These are phyloP conservation scores for Lepidium didymum DNA, from an alignment of 345 rosid species.

Conservation along the genomic window DNA sequence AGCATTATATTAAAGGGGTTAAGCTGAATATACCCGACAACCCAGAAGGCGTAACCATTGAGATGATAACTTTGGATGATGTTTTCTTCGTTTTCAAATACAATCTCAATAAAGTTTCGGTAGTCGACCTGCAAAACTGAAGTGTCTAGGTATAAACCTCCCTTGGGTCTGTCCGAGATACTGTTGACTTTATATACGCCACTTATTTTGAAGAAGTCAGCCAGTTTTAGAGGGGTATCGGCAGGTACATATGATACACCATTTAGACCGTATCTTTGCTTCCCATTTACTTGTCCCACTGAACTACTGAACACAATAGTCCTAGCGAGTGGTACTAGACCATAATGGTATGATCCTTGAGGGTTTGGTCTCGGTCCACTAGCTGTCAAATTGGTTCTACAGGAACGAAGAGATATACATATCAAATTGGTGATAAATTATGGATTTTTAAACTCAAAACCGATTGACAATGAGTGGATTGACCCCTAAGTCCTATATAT, in stretches of 20 bases:
- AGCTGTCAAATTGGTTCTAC: constrained; percentile 84
- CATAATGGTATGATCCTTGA: constrained; percentile 98
- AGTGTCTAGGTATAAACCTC: constrained; percentile 64
- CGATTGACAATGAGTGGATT: too few relatives aligned
- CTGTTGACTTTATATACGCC: constrained; percentile 71
- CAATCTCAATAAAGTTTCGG: constrained; percentile 57
- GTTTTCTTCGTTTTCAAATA: constrained; percentile 74
- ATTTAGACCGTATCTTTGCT: constrained; percentile 78
- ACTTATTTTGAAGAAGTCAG: constrained; percentile 70
- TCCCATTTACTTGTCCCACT: constrained; percentile 59
- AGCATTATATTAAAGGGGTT: not conserved
- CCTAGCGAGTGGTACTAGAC: constrained; percentile 58
- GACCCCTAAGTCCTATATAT: too few relatives aligned
- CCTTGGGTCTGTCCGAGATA: constrained; percentile 56
- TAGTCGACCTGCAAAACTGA: constrained; percentile 74
- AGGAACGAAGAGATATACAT: not conserved
- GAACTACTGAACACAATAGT: constrained; percentile 60
- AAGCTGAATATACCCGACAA: constrained; percentile 57
- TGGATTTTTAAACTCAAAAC: too few relatives aligned
- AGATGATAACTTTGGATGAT: constrained; percentile 82
- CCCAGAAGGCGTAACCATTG: constrained; percentile 78
- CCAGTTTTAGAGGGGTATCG: constrained; percentile 80
- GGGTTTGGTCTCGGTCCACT: constrained; percentile 99
- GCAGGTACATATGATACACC: constrained; percentile 75
- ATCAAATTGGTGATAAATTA: not conserved